Conservation (phyloP, 257 asterid species). For the Verbascum thapsus region DNA sequence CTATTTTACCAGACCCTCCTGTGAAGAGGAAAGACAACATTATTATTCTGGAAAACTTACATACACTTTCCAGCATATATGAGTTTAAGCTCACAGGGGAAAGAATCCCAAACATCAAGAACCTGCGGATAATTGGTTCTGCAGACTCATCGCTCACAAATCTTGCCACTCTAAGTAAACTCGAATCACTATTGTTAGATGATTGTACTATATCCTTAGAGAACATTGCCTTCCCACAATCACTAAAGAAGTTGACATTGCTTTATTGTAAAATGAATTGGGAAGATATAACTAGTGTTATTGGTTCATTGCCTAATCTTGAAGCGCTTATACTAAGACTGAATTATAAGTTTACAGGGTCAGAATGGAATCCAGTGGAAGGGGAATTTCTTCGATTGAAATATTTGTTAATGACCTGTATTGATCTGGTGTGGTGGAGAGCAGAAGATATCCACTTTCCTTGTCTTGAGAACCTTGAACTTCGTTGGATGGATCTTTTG, state of each 20-base stretch:
- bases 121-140: too few relatives aligned
- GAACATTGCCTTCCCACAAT: neutral
- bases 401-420: too few relatives aligned
- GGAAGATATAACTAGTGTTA: neutral
- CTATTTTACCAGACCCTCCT: neutral
- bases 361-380: neutral
- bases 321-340: neutral
- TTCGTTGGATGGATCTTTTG: too few relatives aligned
- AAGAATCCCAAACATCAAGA: neutral
- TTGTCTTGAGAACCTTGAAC: neutral
- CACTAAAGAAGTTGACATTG: neutral
- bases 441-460: neutral
- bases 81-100: neutral
- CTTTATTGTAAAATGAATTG: neutral
- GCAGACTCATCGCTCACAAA: neutral
- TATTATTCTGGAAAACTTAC: conserved; percentile 7
- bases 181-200: neutral
- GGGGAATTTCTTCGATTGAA: neutral
- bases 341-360: neutral
- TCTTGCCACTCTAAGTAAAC: neutral
- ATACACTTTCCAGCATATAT: neutral
- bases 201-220: too few relatives aligned
- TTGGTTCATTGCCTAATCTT: conserved; percentile 21
- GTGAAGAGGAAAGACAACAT: neutral
- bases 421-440: neutral